A percentile compares a stretch with the other conserved stretches of the same genome.
Conservation (phyloP, 2,329 filamentous ascomycete genomes). For the Diaporthe sp. region DNA sequence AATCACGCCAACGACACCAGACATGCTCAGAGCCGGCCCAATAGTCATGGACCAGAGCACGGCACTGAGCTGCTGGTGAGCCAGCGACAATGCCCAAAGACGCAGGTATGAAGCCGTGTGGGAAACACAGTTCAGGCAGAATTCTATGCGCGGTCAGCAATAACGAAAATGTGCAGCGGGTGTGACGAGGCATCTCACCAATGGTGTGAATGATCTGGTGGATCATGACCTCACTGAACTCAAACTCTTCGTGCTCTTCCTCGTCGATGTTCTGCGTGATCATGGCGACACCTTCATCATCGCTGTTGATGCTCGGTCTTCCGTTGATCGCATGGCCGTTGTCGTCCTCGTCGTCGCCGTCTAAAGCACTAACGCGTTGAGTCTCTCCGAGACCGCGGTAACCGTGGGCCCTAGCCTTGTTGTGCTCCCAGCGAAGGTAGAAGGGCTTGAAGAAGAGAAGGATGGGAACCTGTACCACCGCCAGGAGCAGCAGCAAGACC, state of each 20-base stretch:
- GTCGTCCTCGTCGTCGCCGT: slow-evolving; percentile 83
- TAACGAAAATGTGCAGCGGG: background rate
- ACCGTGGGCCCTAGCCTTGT: slow-evolving; percentile 84
- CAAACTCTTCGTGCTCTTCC: slow-evolving; percentile 94
- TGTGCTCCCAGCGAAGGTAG: slow-evolving; percentile 94
- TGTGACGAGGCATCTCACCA: slow-evolving; percentile 65
- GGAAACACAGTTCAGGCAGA: slow-evolving; percentile 98
- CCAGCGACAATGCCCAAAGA: slow-evolving; percentile 96
- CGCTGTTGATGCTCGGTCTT: slow-evolving; percentile 64
- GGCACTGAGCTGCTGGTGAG: slow-evolving; percentile 95
- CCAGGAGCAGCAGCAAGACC: slow-evolving; percentile 81
- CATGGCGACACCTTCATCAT: slow-evolving; percentile 86
- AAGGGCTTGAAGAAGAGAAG: slow-evolving; percentile 95
- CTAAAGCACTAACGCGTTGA: slow-evolving; percentile 87
- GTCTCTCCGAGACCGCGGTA: slow-evolving; percentile 95
- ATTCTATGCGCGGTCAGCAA: slow-evolving; percentile 70
- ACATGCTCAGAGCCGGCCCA: slow-evolving; percentile 75
- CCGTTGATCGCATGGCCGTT: slow-evolving; percentile 74
- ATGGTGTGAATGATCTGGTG: slow-evolving; percentile 99
- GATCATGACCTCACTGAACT: slow-evolving; percentile 97
- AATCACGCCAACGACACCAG: slow-evolving; percentile 77
- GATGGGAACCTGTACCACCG: slow-evolving; percentile 87
- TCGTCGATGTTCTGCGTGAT: slow-evolving; percentile 85
- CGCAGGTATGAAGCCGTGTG: slow-evolving; percentile 98
- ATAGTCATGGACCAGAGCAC: slow-evolving; percentile 98